Base-by-base conservation (phyloP, 1,284 basidiomycete genomes). In the Ustilago tritici region DNA sequence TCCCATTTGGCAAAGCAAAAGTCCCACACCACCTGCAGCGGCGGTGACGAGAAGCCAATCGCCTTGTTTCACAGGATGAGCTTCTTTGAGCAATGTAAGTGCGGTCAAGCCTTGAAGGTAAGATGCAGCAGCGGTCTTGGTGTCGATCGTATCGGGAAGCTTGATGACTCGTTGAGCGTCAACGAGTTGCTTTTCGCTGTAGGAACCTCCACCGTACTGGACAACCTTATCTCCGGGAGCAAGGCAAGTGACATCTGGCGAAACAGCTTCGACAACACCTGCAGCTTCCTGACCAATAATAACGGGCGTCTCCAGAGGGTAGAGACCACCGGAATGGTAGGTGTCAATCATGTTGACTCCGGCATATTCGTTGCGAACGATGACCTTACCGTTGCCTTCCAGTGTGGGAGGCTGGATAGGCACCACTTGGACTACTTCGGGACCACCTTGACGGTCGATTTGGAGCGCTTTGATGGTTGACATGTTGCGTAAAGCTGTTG, bases 101-200 rank as follows among this genome's bases (percentile, higher is more conserved):
- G 93, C 92, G 0, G 95, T 98, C 58, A 97, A 81, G 15, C 92
- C 93, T 85, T 96, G 93, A 3, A 93, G 87, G 28, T 91, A 82
- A 2, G 89, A 87, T 0, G 92, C 91, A 1, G 92, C 93, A 0
- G 91, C 95, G 15, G 89, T 88, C 55, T 89, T 89, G 11, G 91
- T 90, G 1, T 91, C 89, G 55, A 98, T 82, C 2, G 67, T 72
- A 0, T 84, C 78, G 47, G 71, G 87, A 17, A 92, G 86, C 14
- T 90, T 89, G 76, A 89, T 91, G n/a, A 90, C 90, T 49, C 88
- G 88, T 65, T 89, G 87, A 88, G 91, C 92, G 1, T 91, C 89
- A 1, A 92, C 88, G 11, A 92, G 89, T 50, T 91, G 88, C 86
- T 95, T 95, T 82, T 94, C 91, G 23, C 93, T 91, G 83, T 94